A percentile compares a stretch with the other conserved stretches of the same genome.
phyloP scores from a whole-genome alignment of 208 protist species.

The Acanthamoeba castellanii region DNA sequence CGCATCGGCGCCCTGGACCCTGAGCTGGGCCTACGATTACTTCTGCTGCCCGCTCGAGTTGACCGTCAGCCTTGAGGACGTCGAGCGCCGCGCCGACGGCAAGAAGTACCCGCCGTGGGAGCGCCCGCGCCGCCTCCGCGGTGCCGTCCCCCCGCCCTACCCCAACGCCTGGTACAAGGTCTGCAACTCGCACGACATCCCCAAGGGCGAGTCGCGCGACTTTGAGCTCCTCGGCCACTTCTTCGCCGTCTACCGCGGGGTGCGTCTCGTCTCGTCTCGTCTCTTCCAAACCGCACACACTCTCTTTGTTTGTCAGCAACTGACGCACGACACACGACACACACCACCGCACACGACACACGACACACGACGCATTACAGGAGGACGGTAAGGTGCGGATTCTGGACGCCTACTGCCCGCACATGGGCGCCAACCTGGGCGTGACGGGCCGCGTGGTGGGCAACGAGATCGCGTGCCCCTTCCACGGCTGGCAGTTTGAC shows the following conservation, averaged over 20 bases:
- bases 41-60: neutral
- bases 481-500: conserved; percentile 79
- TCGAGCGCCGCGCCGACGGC: conserved; percentile 23
- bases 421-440: conserved; percentile 80
- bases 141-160: conserved; percentile 70
- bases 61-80: conserved; percentile 1
- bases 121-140: conserved; percentile 14
- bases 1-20: neutral
- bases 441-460: conserved; percentile 63
- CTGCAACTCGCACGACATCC: conserved; percentile 49
- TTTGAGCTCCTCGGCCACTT: conserved; percentile 62
- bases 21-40: neutral
- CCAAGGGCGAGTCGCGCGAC: neutral
- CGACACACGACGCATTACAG: neutral
- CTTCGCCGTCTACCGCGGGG: conserved; percentile 63
- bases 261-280: neutral
- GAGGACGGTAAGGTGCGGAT: conserved; percentile 48
- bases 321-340: too few relatives aligned
- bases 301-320: neutral
- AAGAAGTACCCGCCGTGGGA: conserved; percentile 7
- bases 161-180: conserved; percentile 74
- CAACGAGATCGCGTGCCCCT: conserved; percentile 74
- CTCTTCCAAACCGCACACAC: too few relatives aligned
- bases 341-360: neutral
- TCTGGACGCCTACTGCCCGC: conserved; percentile 79